phyloP scores from a whole-genome alignment of 1,284 basidiomycete genomes.

The Irpex sp. region DNA sequence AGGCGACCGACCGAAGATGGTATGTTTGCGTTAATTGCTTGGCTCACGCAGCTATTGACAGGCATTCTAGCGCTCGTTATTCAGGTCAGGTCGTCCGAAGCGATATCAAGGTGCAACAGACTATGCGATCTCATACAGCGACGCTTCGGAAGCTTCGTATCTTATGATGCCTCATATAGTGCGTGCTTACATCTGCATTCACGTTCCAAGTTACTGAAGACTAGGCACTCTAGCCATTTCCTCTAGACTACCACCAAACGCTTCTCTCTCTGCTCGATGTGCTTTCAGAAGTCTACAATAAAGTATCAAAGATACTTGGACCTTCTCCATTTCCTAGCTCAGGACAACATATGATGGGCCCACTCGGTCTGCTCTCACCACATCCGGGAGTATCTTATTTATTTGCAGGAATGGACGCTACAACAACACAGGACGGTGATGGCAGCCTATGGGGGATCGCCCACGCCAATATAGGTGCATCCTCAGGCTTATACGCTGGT shows the following conservation, averaged over 20 bases:
- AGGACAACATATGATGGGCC: slow-evolving; percentile 72
- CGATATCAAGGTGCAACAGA: slow-evolving; percentile 53
- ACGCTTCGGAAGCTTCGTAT: slow-evolving; percentile 64
- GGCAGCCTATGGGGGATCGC: slow-evolving; percentile 71
- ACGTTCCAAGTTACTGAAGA: slow-evolving; percentile 1
- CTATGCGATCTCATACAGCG: slow-evolving; percentile 56
- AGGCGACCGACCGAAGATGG: slow-evolving; percentile 76
- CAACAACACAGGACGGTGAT: slow-evolving; percentile 36
- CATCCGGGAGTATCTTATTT: slow-evolving; percentile 81
- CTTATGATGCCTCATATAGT: slow-evolving; percentile 76
- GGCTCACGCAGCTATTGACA: not conserved
- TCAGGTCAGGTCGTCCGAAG: slow-evolving; percentile 52
- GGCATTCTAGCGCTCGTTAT: slow-evolving; percentile 43
- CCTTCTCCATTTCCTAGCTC: slow-evolving; percentile 68
- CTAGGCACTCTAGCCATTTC: slow-evolving; percentile 58
- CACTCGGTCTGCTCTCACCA: slow-evolving; percentile 65
- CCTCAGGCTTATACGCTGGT: slow-evolving; percentile 30
- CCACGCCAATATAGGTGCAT: slow-evolving; percentile 34
- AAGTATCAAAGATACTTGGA: slow-evolving; percentile 75
- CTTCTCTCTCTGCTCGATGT: slow-evolving; percentile 83
- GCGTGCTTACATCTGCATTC: slow-evolving; percentile 17
- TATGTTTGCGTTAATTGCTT: slow-evolving; percentile 24
- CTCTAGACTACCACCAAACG: slow-evolving; percentile 83
- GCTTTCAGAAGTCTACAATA: slow-evolving; percentile 82
- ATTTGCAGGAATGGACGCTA: slow-evolving; percentile 42